These are phyloP conservation scores for Aureobasidium uvarum DNA, from an alignment of 2,329 filamentous ascomycete species.

Conservation along the genomic window DNA sequence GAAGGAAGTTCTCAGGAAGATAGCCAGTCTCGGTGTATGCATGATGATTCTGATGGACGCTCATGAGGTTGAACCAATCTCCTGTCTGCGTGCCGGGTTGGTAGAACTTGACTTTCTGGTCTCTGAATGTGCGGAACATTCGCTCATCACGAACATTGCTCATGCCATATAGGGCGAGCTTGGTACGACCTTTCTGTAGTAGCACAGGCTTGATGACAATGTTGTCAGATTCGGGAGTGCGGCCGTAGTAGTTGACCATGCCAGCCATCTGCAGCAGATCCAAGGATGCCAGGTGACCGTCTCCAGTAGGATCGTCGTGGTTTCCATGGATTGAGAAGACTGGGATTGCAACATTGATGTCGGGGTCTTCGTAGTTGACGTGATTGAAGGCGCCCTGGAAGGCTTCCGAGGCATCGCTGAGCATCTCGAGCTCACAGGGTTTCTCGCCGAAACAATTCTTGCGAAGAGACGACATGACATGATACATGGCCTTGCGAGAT, in stretches of 20 bases:
- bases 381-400: constrained; percentile 86
- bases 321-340: constrained; percentile 99
- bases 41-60: constrained; percentile 94
- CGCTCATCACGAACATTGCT: constrained; percentile 96
- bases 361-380: constrained; percentile 95
- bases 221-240: constrained; percentile 87
- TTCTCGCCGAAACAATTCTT: constrained; percentile 95
- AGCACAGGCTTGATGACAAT: constrained; percentile 89
- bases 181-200: constrained; percentile 89
- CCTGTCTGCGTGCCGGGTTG: constrained; percentile 73
- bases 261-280: constrained; percentile 90
- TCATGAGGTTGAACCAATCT: constrained; percentile 96
- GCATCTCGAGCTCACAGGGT: constrained; percentile 89
- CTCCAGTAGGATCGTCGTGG: constrained; percentile 96
- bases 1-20: constrained; percentile 87
- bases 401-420: constrained; percentile 88
- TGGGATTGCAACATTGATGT: constrained; percentile 95
- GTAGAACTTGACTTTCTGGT: constrained; percentile 92
- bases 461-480: constrained; percentile 91
- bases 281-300: constrained; percentile 85
- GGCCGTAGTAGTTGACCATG: constrained; percentile 92
- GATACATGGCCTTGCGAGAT: constrained; percentile 90
- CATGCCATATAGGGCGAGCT: constrained; percentile 87
- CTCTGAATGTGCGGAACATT: constrained; percentile 87
- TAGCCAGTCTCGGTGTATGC: constrained; percentile 92